Evolutionary conservation across 176 grass and related monocot species (phyloP).

Genomic region (Oryza longistaminata): DNA sequence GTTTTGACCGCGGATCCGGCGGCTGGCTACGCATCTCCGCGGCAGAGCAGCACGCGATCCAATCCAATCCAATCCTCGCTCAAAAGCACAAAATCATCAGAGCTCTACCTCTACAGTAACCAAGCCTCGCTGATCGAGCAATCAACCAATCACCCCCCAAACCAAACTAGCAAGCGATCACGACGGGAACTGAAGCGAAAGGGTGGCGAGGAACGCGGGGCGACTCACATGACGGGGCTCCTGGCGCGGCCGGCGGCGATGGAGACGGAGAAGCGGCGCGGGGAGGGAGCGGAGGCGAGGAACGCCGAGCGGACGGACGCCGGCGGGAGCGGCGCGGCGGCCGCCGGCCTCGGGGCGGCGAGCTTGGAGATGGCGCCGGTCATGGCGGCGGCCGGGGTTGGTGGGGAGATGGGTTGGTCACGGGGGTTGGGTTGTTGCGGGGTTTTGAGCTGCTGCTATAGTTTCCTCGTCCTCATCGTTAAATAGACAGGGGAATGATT

Average conservation of each 20-base stretch:
- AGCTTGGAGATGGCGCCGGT: conserved; percentile 49
- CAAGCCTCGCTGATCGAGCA: neutral
- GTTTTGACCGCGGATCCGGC: conserved; percentile 13
- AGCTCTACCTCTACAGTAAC: neutral
- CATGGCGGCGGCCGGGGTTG: conserved; percentile 51
- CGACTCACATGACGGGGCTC: conserved; percentile 48
- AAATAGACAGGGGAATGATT: conserved; percentile 3
- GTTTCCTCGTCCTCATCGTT: conserved; percentile 13
- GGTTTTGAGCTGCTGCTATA: conserved; percentile 13
- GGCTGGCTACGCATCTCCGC: conserved; percentile 14
- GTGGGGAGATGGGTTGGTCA: conserved; percentile 12
- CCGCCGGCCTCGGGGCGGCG: conserved; percentile 40
- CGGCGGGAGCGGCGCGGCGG: neutral
- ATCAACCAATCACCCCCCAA: no score
- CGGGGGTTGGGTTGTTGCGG: conserved; percentile 45
- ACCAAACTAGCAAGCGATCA: no score
- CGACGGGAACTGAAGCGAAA: no score
- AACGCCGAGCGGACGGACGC: conserved; percentile 22
- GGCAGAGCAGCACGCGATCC: neutral
- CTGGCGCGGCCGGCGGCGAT: conserved; percentile 53
- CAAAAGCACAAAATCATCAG: neutral
- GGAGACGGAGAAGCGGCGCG: conserved; percentile 46
- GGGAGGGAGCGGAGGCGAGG: conserved; percentile 34
- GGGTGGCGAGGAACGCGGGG: neutral
- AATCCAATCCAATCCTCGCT: neutral